A percentile compares a stretch with the other conserved stretches of the same genome.
Conservation (phyloP, 352 stramenopile genomes). For the Phytophthora hibernalis region DNA sequence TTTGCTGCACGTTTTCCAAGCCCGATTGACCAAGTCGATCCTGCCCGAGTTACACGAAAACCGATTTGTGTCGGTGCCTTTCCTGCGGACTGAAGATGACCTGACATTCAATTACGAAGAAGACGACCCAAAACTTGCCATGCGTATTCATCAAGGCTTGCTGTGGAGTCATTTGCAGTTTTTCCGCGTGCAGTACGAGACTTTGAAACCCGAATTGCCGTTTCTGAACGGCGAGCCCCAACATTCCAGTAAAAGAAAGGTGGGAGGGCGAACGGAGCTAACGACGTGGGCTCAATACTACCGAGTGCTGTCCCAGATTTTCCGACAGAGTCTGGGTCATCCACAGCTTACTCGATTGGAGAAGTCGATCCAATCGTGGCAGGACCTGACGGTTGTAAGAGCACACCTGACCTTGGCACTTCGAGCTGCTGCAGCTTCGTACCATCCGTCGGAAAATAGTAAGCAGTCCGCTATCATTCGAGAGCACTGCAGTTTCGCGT, state of each 20-base stretch:
- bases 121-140: slow-evolving; percentile 53
- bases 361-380: slow-evolving; percentile 45
- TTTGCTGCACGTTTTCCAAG: slow-evolving; percentile 64
- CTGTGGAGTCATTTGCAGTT: slow-evolving; percentile 62
- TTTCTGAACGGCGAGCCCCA: slow-evolving; percentile 18
- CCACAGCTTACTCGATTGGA: slow-evolving; percentile 41
- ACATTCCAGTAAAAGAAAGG: slow-evolving; percentile 11
- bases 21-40: slow-evolving; percentile 55
- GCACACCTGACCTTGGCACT: slow-evolving; percentile 50
- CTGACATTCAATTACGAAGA: slow-evolving; percentile 64
- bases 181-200: slow-evolving; percentile 64
- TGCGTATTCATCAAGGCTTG: slow-evolving; percentile 49
- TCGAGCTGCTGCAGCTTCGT: slow-evolving; percentile 36
- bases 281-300: slow-evolving; percentile 44
- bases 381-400: slow-evolving; percentile 50
- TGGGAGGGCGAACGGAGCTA: slow-evolving; percentile 11
- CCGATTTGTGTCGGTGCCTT: slow-evolving; percentile 59
- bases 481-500: slow-evolving; percentile 42
- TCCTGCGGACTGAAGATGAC: slow-evolving; percentile 60
- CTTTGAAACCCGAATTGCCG: slow-evolving; percentile 39
- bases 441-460: slow-evolving; percentile 20
- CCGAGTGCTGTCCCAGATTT: slow-evolving; percentile 29
- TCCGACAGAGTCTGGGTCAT: slow-evolving; percentile 31
- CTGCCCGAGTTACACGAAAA: slow-evolving; percentile 66
- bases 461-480: slow-evolving; percentile 31